These are phyloP conservation scores for Arabidopsis suecica DNA, from an alignment of 345 rosid species.

Conservation along the genomic window DNA sequence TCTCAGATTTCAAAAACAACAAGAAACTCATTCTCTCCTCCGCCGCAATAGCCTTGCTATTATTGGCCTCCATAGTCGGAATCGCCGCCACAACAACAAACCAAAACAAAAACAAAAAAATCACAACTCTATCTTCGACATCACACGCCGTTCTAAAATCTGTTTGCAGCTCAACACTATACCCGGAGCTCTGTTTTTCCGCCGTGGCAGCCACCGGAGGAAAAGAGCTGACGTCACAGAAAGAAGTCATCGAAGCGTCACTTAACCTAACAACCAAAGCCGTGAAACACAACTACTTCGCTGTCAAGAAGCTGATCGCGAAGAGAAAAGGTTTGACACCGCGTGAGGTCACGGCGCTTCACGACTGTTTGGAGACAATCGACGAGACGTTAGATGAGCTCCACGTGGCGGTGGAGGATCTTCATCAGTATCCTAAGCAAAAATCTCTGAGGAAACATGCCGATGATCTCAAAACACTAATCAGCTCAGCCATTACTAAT, in stretches of 20 bases:
- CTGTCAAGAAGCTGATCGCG: conserved; percentile 41
- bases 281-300: conserved; percentile 45
- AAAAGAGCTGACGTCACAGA: conserved; percentile 37
- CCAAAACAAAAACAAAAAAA: conserved; percentile 13
- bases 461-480: conserved; percentile 75
- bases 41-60: conserved; percentile 21
- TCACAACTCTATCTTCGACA: conserved; percentile 29
- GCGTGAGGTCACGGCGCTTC: conserved; percentile 73
- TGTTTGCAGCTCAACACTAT: conserved; percentile 59
- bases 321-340: conserved; percentile 46
- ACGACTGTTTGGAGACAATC: conserved; percentile 77
- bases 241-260: conserved; percentile 53
- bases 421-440: conserved; percentile 58
- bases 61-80: conserved; percentile 24
- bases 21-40: conserved; percentile 41
- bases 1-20: conserved; percentile 39
- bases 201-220: conserved; percentile 42
- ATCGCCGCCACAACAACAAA: conserved; percentile 28
- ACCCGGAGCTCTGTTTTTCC: conserved; percentile 69
- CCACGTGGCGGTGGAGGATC: conserved; percentile 56
- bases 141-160: conserved; percentile 47
- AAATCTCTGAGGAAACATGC: conserved; percentile 66
- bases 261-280: conserved; percentile 47
- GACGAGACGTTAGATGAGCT: conserved; percentile 85
- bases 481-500: conserved; percentile 90